Percentiles rank a stretch among this genome's conserved stretches.
phyloP scores from a whole-genome alignment of 2,329 filamentous ascomycete genomes.

The Trichoderma asperellum region DNA sequence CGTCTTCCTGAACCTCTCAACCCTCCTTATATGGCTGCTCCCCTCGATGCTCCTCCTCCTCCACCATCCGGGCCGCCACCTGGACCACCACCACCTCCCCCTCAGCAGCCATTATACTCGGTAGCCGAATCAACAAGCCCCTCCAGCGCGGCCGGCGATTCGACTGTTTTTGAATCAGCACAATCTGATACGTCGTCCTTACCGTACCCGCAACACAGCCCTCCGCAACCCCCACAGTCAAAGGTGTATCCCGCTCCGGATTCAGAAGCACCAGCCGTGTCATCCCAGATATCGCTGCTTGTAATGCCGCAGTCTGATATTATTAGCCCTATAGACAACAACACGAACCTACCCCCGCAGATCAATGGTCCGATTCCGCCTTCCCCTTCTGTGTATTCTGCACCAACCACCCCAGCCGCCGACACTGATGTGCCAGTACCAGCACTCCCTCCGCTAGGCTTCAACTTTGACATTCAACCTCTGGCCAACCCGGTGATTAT shows the following conservation, averaged over 20 bases:
- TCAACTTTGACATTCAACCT: conserved; percentile 30
- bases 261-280: conserved; percentile 1
- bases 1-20: neutral
- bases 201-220: conserved; percentile 19
- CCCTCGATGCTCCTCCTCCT: conserved; percentile 10
- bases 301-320: conserved; percentile 13
- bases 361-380: conserved; percentile 25
- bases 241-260: neutral
- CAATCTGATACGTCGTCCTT: conserved; percentile 19
- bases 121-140: conserved; percentile 17
- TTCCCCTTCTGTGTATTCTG: conserved; percentile 20
- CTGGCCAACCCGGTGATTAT: conserved; percentile 37
- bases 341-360: conserved; percentile 34
- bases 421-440: conserved; percentile 30
- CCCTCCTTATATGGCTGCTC: conserved; percentile 8
- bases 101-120: conserved; percentile 11
- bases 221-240: conserved; percentile 22
- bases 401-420: conserved; percentile 4
- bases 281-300: conserved; percentile 20
- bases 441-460: conserved; percentile 31
- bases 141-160: neutral
- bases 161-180: conserved; percentile 10
- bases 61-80: neutral
- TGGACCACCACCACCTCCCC: conserved; percentile 2
- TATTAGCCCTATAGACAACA: conserved; percentile 1